These are phyloP conservation scores for Chrysanthemum seticuspe DNA, from an alignment of 129 eudicot genomes.

Conservation along the genomic window DNA sequence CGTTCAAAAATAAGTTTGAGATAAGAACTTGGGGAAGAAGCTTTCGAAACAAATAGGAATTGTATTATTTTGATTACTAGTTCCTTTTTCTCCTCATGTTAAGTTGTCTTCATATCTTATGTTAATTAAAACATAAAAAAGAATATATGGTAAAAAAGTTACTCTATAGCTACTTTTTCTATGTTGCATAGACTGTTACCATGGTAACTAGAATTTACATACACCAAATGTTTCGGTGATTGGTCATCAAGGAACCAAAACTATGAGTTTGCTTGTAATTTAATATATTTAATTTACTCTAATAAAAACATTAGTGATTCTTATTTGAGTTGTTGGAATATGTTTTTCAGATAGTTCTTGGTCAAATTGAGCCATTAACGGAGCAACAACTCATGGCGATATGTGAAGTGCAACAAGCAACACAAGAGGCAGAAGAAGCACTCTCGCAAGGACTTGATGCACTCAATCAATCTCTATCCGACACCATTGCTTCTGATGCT, in stretches of 20 bases:
- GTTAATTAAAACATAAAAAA: background rate
- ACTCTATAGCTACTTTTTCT: background rate
- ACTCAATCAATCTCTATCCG: conserved; percentile 64
- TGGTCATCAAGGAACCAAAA: too few species aligned
- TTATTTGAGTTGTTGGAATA: conserved; percentile 13
- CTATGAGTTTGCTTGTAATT: too few species aligned
- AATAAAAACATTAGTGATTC: background rate
- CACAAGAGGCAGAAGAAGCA: conserved; percentile 85
- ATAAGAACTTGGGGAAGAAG: background rate
- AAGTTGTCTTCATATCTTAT: too few species aligned
- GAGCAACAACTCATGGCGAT: conserved; percentile 84
- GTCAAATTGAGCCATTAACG: conserved; percentile 83
- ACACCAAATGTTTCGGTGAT: too few species aligned
- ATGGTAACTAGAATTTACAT: background rate
- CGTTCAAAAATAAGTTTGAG: too few species aligned
- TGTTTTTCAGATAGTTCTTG: conserved; percentile 51
- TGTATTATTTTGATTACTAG: too few species aligned
- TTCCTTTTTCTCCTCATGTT: too few species aligned
- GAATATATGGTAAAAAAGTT: background rate
- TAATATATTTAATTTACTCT: background rate
- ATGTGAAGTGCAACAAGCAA: conserved; percentile 75
- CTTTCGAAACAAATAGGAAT: background rate
- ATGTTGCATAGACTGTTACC: background rate
- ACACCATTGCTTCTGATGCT: conserved; percentile 75
- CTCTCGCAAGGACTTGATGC: conserved; percentile 77